phyloP scores from a whole-genome alignment of 139 green algal genomes.

The Micromonas pusilla region DNA sequence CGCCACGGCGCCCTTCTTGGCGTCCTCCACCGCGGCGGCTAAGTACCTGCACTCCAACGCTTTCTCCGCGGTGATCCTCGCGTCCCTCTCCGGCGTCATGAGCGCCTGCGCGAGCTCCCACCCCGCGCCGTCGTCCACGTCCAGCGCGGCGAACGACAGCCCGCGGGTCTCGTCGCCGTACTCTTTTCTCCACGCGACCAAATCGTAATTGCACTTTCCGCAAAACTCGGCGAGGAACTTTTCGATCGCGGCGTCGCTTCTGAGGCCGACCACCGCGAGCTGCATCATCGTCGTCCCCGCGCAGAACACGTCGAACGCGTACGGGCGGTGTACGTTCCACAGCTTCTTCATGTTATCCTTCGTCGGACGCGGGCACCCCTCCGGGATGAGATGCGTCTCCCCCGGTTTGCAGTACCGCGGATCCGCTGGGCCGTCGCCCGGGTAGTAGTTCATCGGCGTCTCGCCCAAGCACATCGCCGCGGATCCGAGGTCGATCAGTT shows the following conservation, averaged over 20 bases:
- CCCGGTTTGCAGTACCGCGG: not conserved
- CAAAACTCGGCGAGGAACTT: not conserved
- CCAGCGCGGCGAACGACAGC: conserved; percentile 41
- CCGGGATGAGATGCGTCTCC: not conserved
- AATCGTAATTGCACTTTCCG: not conserved
- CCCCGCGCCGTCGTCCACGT: conserved; percentile 39
- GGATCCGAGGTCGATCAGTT: conserved; percentile 11
- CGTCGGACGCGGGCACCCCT: not conserved
- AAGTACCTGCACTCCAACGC: not conserved
- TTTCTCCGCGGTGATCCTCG: not conserved
- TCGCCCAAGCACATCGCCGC: not conserved
- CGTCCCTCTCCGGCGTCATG: not conserved
- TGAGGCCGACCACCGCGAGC: not conserved
- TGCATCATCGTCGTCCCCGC: not conserved
- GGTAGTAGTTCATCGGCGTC: not conserved
- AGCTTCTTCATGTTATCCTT: not conserved
- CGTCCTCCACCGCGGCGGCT: too few species aligned
- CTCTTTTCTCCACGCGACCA: not conserved
- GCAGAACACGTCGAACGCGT: conserved; percentile 1
- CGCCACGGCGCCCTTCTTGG: too few species aligned
- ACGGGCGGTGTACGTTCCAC: not conserved
- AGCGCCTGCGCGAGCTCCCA: conserved; percentile 37
- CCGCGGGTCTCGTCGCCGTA: not conserved
- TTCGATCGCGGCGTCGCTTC: not conserved
- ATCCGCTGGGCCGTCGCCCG: conserved; percentile 6